Conservation (phyloP, 2,329 filamentous ascomycete species). For the Claviceps paspali region DNA sequence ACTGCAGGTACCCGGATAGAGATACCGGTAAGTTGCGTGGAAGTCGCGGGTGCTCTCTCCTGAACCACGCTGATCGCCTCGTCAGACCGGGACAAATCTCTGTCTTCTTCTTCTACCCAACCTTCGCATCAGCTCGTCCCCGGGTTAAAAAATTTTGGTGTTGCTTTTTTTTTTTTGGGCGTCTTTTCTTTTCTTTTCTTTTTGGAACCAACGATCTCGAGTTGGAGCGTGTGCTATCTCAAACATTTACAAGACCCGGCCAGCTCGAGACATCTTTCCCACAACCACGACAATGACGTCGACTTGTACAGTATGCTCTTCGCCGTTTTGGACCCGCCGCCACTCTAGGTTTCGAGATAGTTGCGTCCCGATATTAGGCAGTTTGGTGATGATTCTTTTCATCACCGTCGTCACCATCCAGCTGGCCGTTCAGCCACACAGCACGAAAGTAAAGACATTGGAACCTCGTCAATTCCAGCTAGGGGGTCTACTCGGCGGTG, state of each 20-base stretch:
- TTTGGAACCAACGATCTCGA: slow-evolving; percentile 11
- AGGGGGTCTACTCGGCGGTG: slow-evolving; percentile 8
- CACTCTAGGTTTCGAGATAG: not conserved
- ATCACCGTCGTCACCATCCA: slow-evolving; percentile 5
- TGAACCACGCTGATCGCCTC: not conserved
- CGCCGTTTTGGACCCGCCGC: not conserved
- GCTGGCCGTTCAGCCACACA: not conserved
- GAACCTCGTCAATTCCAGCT: slow-evolving; percentile 13
- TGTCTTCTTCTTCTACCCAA: not conserved
- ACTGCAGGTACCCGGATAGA: not conserved
- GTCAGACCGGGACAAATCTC: not conserved
- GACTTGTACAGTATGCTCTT: not conserved
- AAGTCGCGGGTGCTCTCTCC: not conserved
- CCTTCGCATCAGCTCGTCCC: slow-evolving; percentile 1
- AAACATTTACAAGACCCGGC: not conserved
- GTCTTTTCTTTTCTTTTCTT: not conserved
- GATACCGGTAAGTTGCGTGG: no score
- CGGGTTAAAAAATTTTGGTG: not conserved
- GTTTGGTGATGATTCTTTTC: slow-evolving; percentile 4
- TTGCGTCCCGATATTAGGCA: not conserved
- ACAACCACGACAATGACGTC: not conserved
- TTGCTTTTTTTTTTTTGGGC: slow-evolving; percentile 1
- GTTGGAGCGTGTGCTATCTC: slow-evolving; percentile 13
- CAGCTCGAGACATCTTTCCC: not conserved
- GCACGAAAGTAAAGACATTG: slow-evolving; percentile 1